Percentiles rank a stretch among this genome's conserved stretches.
Conservation (phyloP, 2,329 filamentous ascomycete genomes). For the Onygenales sp. region DNA sequence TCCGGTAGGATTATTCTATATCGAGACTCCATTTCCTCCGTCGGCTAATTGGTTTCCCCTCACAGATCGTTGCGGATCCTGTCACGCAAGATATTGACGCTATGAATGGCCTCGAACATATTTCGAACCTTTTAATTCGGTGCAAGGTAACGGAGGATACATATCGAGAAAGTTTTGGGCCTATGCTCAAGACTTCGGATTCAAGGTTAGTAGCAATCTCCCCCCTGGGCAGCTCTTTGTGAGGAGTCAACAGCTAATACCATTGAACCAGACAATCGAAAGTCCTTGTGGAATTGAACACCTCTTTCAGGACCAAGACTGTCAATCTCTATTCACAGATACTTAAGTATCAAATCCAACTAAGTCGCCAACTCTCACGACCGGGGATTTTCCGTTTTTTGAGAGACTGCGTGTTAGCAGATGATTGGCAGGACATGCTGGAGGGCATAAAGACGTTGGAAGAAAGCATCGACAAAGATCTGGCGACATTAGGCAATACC, state of each 20-base stretch:
- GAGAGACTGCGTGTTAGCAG: not conserved
- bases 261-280: not conserved
- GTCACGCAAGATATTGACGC: not conserved
- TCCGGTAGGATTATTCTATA: not conserved
- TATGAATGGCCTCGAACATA: not conserved
- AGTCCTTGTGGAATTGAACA: not conserved
- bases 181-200: not conserved
- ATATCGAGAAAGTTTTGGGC: not conserved
- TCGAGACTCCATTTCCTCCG: not conserved
- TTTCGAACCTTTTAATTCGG: not conserved
- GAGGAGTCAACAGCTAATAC: not conserved
- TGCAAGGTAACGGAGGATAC: not conserved
- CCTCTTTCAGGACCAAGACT: not conserved
- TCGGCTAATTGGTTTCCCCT: not conserved
- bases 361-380: not conserved
- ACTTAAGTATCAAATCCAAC: not conserved
- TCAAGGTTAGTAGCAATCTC: not conserved
- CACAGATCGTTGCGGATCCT: not conserved
- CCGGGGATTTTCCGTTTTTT: not conserved
- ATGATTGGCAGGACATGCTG: not conserved
- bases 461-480: not conserved
- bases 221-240: no score
- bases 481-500: not conserved
- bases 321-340: not conserved
- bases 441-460: not conserved